Conservation (phyloP, 1,139 yeast species). For the Nematodospora anomalae region DNA sequence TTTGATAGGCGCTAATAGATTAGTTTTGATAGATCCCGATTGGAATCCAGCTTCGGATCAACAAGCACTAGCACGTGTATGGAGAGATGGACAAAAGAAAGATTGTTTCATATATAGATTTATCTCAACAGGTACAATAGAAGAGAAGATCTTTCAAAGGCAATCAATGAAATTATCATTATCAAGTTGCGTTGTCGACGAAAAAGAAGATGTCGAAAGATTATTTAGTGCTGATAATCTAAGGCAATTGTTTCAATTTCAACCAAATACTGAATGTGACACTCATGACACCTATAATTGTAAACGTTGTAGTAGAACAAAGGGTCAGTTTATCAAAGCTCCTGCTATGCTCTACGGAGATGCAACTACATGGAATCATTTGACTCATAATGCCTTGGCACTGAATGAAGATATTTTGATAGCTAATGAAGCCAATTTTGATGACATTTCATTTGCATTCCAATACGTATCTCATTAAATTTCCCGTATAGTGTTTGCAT, state of each 20-base stretch:
- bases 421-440: slow-evolving; percentile 66
- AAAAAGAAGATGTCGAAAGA: slow-evolving; percentile 91
- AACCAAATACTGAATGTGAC: slow-evolving; percentile 71
- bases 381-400: slow-evolving; percentile 58
- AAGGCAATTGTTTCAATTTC: slow-evolving; percentile 71
- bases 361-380: slow-evolving; percentile 96
- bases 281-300: slow-evolving; percentile 94
- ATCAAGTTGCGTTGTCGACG: slow-evolving; percentile 96
- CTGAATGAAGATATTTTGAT: slow-evolving; percentile 75
- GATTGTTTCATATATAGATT: slow-evolving; percentile 94
- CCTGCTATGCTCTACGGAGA: slow-evolving; percentile 97
- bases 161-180: slow-evolving; percentile 95
- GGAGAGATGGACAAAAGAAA: slow-evolving; percentile 99
- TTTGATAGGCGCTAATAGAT: slow-evolving; percentile 91
- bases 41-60: slow-evolving; percentile 99
- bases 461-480: slow-evolving; percentile 81
- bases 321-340: slow-evolving; percentile 62
- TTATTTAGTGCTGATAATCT: slow-evolving; percentile 82
- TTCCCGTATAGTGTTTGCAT: too few relatives aligned
- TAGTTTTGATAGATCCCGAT: slow-evolving; percentile 90
- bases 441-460: slow-evolving; percentile 82
- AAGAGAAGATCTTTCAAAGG: slow-evolving; percentile 93
- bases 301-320: slow-evolving; percentile 64
- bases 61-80: slow-evolving; percentile 95
- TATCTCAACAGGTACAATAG: slow-evolving; percentile 92